Evolutionary conservation across 805 yeast species (phyloP).

Genomic region (Pichia heedii): DNA sequence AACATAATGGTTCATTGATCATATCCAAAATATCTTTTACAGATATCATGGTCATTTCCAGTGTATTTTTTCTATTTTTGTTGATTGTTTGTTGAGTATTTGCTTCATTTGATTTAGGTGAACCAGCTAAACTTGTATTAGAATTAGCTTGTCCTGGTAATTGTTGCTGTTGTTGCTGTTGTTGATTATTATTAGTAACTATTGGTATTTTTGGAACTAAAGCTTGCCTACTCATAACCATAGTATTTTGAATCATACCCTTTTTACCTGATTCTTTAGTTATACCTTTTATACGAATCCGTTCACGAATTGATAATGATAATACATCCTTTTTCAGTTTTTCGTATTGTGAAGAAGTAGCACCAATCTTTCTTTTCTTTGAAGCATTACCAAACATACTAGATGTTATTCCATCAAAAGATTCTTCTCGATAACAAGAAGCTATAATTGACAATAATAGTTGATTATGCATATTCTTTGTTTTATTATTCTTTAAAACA

Average conservation of each 20-base stretch:
- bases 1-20: conserved; percentile 68
- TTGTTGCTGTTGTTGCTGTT: neutral
- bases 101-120: neutral
- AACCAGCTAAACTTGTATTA: neutral
- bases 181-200: conserved; percentile 27
- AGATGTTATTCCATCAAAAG: conserved; percentile 42
- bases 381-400: conserved; percentile 39
- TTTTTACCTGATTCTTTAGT: conserved; percentile 76
- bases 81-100: neutral
- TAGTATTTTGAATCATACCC: conserved; percentile 60
- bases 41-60: conserved; percentile 60
- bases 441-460: conserved; percentile 73
- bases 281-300: conserved; percentile 76
- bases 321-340: conserved; percentile 76
- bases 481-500: conserved; percentile 38
- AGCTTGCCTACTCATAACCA: conserved; percentile 63
- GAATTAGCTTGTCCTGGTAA: too few relatives aligned
- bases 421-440: conserved; percentile 71
- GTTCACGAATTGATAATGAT: conserved; percentile 75
- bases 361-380: conserved; percentile 37
- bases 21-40: conserved; percentile 88
- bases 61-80: conserved; percentile 3
- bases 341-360: conserved; percentile 65
- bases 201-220: conserved; percentile 80
- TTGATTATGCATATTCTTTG: conserved; percentile 70